Base-by-base conservation (phyloP, 2,329 filamentous ascomycete species). In the Colletotrichum destructivum region DNA sequence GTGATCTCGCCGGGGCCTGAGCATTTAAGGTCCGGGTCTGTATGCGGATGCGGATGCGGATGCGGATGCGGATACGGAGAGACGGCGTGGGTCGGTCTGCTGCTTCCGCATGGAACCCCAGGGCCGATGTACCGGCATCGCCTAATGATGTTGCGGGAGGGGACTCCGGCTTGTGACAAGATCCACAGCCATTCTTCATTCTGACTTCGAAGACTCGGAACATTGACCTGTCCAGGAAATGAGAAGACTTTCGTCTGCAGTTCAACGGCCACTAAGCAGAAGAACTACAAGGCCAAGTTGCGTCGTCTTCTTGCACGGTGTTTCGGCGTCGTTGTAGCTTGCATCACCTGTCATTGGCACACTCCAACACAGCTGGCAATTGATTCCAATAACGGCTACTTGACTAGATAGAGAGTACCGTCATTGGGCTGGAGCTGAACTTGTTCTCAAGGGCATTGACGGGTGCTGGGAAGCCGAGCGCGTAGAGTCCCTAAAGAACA, bases 51-150 rank as follows among this genome's bases (percentile, higher is more conserved):
- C 65, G 52, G 52, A 71, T 31, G 21, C 65, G 52, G 54, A 69
- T 60, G 47, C 59, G 65, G 65, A 64, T 69, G 52, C 69, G 69
- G 65, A 71, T 69, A 71, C 69, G 69, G 59, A 47, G 65, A 38
- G 16, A 9, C 21, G 35, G 60, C 38, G 54, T 26, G 18, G 21
- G 16, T 46, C 7, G 2, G n/a, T 42, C 40, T 23, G n/a, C 55
- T 21, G 7, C 12, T 57, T 12, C 55, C 55, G 35, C 13, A 56
- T 16, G 35, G 38, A 15, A 5, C n/a, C 40, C 23, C 13, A 13
- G 38, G 3, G 21, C n/a, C 12, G 38, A 7, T 26, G 9, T 11
- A 21, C 21, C 4, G 11, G 18, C 7, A 38, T 55, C 11, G 13
- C 8, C 40, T 42, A 13, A 6, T 18, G n/a, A 23, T n/a, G 40